A percentile compares a stretch with the other conserved stretches of the same genome.
Conservation (phyloP, 2,329 filamentous ascomycete species). For the Alternaria rosae region DNA sequence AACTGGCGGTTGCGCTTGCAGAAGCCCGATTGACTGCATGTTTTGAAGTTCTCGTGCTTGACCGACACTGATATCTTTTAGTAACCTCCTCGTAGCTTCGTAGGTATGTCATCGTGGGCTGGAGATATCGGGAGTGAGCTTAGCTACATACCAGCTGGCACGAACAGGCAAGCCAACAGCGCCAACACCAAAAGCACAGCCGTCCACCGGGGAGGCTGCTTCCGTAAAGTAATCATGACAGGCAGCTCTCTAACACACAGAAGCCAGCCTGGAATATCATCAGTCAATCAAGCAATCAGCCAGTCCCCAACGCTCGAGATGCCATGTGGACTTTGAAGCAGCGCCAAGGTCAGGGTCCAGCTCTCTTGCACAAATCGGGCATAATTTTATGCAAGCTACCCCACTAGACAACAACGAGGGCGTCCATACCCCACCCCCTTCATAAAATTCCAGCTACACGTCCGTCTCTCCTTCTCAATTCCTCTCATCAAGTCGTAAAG, state of each 20-base stretch:
- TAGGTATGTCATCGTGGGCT: neutral
- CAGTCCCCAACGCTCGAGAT: slow-evolving; percentile 13
- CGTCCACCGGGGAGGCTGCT: slow-evolving; percentile 67
- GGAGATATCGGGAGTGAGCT: slow-evolving; percentile 1
- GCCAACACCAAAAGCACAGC: slow-evolving; percentile 51
- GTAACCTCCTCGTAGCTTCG: slow-evolving; percentile 8
- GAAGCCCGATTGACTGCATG: slow-evolving; percentile 93
- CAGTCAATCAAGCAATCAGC: neutral
- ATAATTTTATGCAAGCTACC: slow-evolving; percentile 19
- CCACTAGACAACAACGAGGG: slow-evolving; percentile 18
- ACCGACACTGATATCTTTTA: slow-evolving; percentile 68
- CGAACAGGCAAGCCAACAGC: slow-evolving; percentile 44
- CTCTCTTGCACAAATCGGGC: slow-evolving; percentile 8
- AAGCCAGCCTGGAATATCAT: slow-evolving; percentile 28
- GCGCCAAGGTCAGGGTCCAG: slow-evolving; percentile 18
- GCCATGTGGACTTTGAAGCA: slow-evolving; percentile 25
- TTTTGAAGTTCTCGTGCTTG: slow-evolving; percentile 98
- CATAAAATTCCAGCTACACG: slow-evolving; percentile 38
- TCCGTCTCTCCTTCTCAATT: slow-evolving; percentile 14
- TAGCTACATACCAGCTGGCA: slow-evolving; percentile 46
- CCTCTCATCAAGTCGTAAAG: slow-evolving; percentile 54
- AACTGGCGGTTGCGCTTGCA: slow-evolving; percentile 93
- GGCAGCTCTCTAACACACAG: slow-evolving; percentile 28
- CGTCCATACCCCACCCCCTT: slow-evolving; percentile 34
- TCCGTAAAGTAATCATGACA: slow-evolving; percentile 35